Percentiles rank a stretch among this genome's conserved stretches.
These are phyloP conservation scores for Hypoxylon intermedium DNA, from an alignment of 495 filamentous ascomycete genomes.

Conservation along the genomic window DNA sequence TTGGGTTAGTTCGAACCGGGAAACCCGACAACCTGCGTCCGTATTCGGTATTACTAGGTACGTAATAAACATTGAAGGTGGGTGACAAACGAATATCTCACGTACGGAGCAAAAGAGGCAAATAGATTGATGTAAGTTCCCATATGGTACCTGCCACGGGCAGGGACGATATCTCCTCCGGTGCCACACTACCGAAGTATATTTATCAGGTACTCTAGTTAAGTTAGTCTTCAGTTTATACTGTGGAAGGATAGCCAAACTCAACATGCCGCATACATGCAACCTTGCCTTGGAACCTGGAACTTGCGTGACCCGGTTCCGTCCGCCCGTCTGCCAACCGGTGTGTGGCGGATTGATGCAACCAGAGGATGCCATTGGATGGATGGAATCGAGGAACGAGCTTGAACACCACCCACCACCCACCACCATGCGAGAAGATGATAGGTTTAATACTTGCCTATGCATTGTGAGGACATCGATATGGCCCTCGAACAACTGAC, in stretches of 20 bases:
- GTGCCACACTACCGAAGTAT: conserved; percentile 31
- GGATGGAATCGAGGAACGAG: neutral
- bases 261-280: no score
- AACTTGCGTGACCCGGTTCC: conserved; percentile 20
- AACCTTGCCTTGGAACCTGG: no score
- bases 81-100: no score
- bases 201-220: neutral
- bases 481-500: neutral
- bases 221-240: no score
- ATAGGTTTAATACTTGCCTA: conserved; percentile 3
- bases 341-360: conserved; percentile 18
- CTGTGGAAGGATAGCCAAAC: no score
- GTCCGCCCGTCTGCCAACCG: conserved; percentile 23
- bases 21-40: neutral
- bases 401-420: neutral
- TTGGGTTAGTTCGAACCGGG: conserved; percentile 1
- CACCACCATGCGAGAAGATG: neutral
- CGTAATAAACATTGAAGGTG: no score
- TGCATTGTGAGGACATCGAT: conserved; percentile 5
- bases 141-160: neutral
- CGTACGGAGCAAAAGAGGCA: no score
- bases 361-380: conserved; percentile 4
- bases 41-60: conserved; percentile 26
- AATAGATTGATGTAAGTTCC: neutral
- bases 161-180: conserved; percentile 1